Conservation (phyloP, 2,329 filamentous ascomycete genomes). For the Aspergillus sergii region DNA sequence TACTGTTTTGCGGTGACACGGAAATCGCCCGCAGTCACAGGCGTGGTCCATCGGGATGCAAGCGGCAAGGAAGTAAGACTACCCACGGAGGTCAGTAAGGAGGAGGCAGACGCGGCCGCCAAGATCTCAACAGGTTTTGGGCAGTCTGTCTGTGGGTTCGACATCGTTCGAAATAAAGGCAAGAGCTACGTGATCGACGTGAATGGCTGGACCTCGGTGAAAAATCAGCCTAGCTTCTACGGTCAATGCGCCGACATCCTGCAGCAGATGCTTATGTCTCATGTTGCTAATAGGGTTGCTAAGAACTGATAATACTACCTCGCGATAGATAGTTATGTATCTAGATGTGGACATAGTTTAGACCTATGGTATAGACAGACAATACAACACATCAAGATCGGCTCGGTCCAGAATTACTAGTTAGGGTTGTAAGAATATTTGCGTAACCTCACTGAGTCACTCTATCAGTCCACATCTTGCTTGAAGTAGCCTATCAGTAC, state of each 20-base stretch:
- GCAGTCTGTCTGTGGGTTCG: conserved; percentile 89
- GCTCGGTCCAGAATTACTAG: neutral
- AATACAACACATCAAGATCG: neutral
- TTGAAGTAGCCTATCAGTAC: neutral
- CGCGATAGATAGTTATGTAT: neutral
- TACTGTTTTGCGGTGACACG: conserved; percentile 93
- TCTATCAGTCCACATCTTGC: neutral
- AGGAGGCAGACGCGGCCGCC: conserved; percentile 78
- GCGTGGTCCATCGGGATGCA: conserved; percentile 85
- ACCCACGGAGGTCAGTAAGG: conserved; percentile 74
- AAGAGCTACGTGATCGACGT: conserved; percentile 95
- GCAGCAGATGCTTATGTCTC: conserved; percentile 68
- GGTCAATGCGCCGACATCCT: conserved; percentile 80
- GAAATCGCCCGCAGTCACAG: conserved; percentile 92
- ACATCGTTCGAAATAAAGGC: conserved; percentile 76
- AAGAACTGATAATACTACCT: neutral
- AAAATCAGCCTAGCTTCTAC: conserved; percentile 95
- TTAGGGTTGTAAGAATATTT: neutral
- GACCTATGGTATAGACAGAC: neutral
- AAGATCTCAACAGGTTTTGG: conserved; percentile 85
- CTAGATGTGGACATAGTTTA: neutral
- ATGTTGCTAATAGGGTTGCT: neutral
- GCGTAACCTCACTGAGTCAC: neutral
- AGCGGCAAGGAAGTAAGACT: conserved; percentile 93
- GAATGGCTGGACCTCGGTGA: conserved; percentile 97